Evolutionary conservation across 2,329 filamentous ascomycete genomes (phyloP).

Genomic region (Talaromyces funiculosus): DNA sequence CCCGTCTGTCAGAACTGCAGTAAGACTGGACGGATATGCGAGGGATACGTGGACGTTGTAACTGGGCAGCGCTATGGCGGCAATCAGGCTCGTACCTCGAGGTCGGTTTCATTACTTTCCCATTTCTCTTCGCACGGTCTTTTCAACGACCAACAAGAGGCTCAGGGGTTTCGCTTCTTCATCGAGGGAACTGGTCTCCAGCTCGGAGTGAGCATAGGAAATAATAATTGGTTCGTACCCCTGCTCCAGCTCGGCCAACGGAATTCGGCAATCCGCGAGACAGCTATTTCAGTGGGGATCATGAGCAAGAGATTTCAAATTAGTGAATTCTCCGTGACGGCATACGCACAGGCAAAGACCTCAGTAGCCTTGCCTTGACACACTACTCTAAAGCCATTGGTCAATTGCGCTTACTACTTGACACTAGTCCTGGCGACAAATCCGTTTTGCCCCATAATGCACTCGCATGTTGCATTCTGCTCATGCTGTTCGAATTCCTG

Average conservation of each 20-base stretch:
- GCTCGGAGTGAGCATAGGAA: background rate
- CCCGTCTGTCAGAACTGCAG: background rate
- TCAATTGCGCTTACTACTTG: background rate
- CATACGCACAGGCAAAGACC: background rate
- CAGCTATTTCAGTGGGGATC: background rate
- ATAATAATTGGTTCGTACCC: background rate
- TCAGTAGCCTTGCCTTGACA: background rate
- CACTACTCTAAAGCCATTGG: background rate
- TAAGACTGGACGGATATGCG: background rate
- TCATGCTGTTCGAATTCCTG: slow-evolving; percentile 2
- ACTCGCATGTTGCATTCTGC: background rate
- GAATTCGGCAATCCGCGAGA: background rate
- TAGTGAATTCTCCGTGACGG: background rate
- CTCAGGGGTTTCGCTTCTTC: background rate
- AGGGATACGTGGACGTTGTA: background rate
- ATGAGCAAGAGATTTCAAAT: background rate
- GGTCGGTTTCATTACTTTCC: background rate
- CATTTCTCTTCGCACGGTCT: background rate
- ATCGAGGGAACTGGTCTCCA: background rate
- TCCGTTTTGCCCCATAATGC: background rate
- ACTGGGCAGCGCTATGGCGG: background rate
- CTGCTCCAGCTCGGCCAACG: background rate
- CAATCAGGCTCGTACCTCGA: background rate
- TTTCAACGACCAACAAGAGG: background rate
- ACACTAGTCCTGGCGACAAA: background rate